Percentiles rank a stretch among this genome's conserved stretches.
These are phyloP conservation scores for Spathaspora girioi DNA, from an alignment of 805 yeast species.

Conservation along the genomic window DNA sequence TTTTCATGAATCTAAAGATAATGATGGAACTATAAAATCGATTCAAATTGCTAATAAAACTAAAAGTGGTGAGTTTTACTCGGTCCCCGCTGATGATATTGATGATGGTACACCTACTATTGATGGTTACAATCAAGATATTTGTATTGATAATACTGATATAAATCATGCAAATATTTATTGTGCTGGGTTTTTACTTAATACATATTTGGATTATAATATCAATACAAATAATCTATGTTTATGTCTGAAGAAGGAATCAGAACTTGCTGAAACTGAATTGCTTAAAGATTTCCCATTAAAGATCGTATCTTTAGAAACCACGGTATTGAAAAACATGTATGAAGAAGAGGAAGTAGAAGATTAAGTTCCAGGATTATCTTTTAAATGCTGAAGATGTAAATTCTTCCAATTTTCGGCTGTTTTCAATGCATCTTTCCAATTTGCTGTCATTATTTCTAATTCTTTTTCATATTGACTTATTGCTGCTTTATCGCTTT, in stretches of 20 bases:
- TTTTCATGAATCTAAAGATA: constrained; percentile 10
- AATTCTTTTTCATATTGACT: constrained; percentile 29
- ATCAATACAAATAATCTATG: constrained; percentile 8
- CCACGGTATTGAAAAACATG: constrained; percentile 20
- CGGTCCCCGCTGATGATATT: neutral
- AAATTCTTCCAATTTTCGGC: constrained; percentile 35
- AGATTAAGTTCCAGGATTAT: neutral
- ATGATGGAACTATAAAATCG: neutral
- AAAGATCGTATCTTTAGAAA: constrained; percentile 25
- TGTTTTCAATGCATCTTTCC: constrained; percentile 38
- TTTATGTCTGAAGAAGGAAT: constrained; percentile 15
- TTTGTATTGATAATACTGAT: constrained; percentile 12
- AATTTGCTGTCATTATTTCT: constrained; percentile 27
- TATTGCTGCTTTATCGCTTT: constrained; percentile 7
- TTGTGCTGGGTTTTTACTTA: constrained; percentile 29
- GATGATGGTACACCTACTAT: neutral
- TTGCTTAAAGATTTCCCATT: constrained; percentile 28
- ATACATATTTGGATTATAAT: constrained; percentile 21
- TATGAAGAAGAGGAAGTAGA: constrained; percentile 4
- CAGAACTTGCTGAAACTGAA: constrained; percentile 12
- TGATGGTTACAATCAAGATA: neutral
- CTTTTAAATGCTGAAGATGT: constrained; percentile 1
- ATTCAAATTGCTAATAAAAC: constrained; percentile 1
- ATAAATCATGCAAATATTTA: constrained; percentile 16
- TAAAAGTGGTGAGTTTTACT: neutral